These are phyloP conservation scores for Yamadazyma aaseri DNA, from an alignment of 1,139 yeast species.

Conservation along the genomic window DNA sequence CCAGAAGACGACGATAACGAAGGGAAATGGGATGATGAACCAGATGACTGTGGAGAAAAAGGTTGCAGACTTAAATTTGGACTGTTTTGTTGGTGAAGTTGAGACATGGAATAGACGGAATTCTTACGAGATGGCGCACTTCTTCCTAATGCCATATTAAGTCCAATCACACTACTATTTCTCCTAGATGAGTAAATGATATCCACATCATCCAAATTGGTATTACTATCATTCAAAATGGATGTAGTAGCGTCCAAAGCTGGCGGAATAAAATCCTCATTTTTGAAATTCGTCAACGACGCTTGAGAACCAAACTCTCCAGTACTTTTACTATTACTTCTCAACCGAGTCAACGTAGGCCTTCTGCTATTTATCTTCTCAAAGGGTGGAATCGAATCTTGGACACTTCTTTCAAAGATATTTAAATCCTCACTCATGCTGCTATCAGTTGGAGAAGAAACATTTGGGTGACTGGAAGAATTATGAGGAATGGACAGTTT, in stretches of 20 bases:
- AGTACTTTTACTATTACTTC: slow-evolving; percentile 20
- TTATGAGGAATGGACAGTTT: slow-evolving; percentile 4
- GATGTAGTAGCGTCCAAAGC: slow-evolving; percentile 78
- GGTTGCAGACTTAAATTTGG: slow-evolving; percentile 5
- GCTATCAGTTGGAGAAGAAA: slow-evolving; percentile 8
- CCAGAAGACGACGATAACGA: neutral
- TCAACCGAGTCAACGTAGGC: slow-evolving; percentile 17
- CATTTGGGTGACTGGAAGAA: slow-evolving; percentile 6
- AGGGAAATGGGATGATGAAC: slow-evolving; percentile 2
- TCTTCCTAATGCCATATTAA: slow-evolving; percentile 61
- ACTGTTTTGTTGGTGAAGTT: slow-evolving; percentile 13
- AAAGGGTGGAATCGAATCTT: slow-evolving; percentile 31
- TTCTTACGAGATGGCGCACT: slow-evolving; percentile 40
- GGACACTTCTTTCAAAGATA: slow-evolving; percentile 65
- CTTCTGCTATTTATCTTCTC: slow-evolving; percentile 14
- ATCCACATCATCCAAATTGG: slow-evolving; percentile 67
- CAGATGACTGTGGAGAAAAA: neutral
- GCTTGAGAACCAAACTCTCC: slow-evolving; percentile 21
- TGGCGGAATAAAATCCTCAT: slow-evolving; percentile 74
- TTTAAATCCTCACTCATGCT: slow-evolving; percentile 12
- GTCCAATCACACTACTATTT: slow-evolving; percentile 53
- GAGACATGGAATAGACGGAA: slow-evolving; percentile 34
- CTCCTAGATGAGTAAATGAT: slow-evolving; percentile 64
- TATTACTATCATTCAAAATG: slow-evolving; percentile 52
- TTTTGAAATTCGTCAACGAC: slow-evolving; percentile 30